A percentile compares a stretch with the other conserved stretches of the same genome.
These are phyloP conservation scores for Skeletonema menzelii DNA, from an alignment of 108 stramenopile species.

Conservation along the genomic window DNA sequence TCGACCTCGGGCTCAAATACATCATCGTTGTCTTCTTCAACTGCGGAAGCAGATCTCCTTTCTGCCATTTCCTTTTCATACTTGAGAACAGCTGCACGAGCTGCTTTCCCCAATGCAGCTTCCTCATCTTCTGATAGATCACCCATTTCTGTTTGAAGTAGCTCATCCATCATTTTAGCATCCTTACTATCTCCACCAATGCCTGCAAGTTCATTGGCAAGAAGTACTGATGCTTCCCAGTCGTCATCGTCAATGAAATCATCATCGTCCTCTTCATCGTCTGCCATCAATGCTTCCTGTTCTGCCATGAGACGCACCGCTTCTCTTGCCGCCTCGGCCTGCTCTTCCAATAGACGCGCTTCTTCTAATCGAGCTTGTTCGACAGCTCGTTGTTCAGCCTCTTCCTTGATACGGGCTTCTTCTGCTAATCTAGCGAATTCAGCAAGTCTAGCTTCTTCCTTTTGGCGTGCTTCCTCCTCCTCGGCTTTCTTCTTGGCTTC, in stretches of 20 bases:
- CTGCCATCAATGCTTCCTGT: slow-evolving; percentile 3
- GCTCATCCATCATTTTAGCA: slow-evolving; percentile 16
- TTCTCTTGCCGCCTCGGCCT: slow-evolving; percentile 19
- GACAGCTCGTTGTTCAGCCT: slow-evolving; percentile 6
- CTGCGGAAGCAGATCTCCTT: slow-evolving; percentile 2
- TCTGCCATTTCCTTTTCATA: slow-evolving; percentile 47
- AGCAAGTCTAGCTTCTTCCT: not conserved
- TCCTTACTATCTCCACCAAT: not conserved
- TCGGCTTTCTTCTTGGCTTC: slow-evolving; percentile 11
- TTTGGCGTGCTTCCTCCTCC: not conserved
- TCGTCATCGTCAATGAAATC: slow-evolving; percentile 31
- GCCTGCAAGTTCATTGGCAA: slow-evolving; percentile 41
- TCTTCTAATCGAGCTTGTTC: slow-evolving; percentile 15
- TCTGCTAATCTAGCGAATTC: not conserved
- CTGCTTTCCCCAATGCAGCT: slow-evolving; percentile 39
- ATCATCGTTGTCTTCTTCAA: slow-evolving; percentile 13
- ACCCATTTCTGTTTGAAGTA: slow-evolving; percentile 31
- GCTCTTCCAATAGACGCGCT: slow-evolving; percentile 29
- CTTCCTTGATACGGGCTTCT: slow-evolving; percentile 19
- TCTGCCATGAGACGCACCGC: slow-evolving; percentile 3
- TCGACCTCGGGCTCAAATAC: slow-evolving; percentile 5
- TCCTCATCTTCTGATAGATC: slow-evolving; percentile 43
- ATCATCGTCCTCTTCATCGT: slow-evolving; percentile 30
- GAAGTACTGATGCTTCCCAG: slow-evolving; percentile 41
- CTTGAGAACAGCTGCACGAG: slow-evolving; percentile 48